These are phyloP conservation scores for Torulaspora maleeae DNA, from an alignment of 805 yeast species.

Conservation along the genomic window DNA sequence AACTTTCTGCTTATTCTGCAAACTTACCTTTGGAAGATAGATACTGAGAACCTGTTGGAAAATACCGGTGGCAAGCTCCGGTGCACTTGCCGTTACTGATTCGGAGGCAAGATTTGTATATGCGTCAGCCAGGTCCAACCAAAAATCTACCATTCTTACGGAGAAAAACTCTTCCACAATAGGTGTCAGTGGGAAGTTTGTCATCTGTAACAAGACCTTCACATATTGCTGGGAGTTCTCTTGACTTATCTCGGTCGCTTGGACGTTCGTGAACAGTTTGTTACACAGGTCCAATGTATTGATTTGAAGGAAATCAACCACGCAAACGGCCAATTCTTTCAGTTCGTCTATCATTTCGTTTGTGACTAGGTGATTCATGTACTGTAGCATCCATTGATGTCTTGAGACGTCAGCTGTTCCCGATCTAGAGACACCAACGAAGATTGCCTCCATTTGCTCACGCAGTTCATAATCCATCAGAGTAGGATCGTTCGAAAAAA, in stretches of 20 bases:
- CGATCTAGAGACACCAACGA: constrained; percentile 31
- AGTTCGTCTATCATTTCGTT: constrained; percentile 31
- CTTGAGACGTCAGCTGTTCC: constrained; percentile 19
- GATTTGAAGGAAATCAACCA: constrained; percentile 33
- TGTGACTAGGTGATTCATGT: constrained; percentile 34
- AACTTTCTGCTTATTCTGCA: constrained; percentile 37
- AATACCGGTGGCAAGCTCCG: constrained; percentile 36
- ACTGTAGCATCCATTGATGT: constrained; percentile 34
- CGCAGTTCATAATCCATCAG: constrained; percentile 32
- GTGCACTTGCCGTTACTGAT: constrained; percentile 25
- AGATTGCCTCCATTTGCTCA: constrained; percentile 29
- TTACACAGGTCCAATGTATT: constrained; percentile 33
- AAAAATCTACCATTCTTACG: constrained; percentile 54
- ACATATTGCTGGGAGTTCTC: constrained; percentile 37
- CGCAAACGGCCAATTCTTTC: constrained; percentile 33
- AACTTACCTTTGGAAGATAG: constrained; percentile 65
- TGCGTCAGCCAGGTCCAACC: constrained; percentile 62
- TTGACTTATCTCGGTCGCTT: constrained; percentile 7
- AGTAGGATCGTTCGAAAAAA: constrained; percentile 31
- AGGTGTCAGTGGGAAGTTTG: constrained; percentile 55
- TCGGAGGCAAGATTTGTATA: constrained; percentile 40
- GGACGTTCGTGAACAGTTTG: constrained; percentile 29
- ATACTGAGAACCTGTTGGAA: constrained; percentile 52
- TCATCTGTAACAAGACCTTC: constrained; percentile 46
- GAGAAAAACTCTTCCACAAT: constrained; percentile 56